Conservation (phyloP, 2,329 filamentous ascomycete genomes). For the Seiridium cupressi region DNA sequence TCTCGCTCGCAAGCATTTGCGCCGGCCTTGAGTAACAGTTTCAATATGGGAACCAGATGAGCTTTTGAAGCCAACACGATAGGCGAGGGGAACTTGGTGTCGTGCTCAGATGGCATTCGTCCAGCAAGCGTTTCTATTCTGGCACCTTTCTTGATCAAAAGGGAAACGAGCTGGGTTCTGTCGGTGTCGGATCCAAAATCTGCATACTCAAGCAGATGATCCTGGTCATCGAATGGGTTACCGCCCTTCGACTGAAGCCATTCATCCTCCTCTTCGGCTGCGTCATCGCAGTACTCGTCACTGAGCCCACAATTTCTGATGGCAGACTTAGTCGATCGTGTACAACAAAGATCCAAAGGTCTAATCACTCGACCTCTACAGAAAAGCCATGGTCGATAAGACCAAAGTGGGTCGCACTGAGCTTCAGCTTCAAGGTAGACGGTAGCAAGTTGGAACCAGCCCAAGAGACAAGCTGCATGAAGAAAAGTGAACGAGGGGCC, state of each 20-base stretch:
- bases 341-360: constrained; percentile 1
- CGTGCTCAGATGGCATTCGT: too few species aligned
- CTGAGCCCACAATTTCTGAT: neutral
- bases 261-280: too few species aligned
- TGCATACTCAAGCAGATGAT: neutral
- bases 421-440: neutral
- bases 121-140: neutral
- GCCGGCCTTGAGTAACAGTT: neutral
- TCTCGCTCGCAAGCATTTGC: neutral
- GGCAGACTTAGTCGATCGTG: neutral
- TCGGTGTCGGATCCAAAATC: neutral
- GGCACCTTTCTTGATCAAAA: neutral
- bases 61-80: neutral
- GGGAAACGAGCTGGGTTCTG: neutral
- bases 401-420: neutral
- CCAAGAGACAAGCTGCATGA: neutral
- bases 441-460: neutral
- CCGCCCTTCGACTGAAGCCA: too few species aligned
- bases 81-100: neutral
- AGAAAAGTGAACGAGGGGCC: neutral
- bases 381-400: neutral
- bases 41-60: neutral
- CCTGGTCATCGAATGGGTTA: too few species aligned
- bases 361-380: neutral
- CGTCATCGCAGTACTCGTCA: neutral